These are phyloP conservation scores for Arthromyces matolae DNA, from an alignment of 768 basidiomycete species.

Conservation along the genomic window DNA sequence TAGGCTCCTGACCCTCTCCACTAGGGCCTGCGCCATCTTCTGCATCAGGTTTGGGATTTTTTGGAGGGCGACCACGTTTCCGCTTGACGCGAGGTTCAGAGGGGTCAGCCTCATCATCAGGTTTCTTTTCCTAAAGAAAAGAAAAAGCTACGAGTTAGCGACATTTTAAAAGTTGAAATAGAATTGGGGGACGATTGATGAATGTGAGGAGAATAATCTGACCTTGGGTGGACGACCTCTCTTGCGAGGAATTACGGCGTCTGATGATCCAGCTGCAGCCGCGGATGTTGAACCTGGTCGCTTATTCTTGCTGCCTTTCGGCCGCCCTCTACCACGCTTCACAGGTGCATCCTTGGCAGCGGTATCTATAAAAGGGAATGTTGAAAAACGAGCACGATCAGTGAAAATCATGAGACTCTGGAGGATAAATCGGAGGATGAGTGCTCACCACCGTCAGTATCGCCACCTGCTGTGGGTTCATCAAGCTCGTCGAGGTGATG, in stretches of 20 bases:
- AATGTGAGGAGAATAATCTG: conserved; percentile 16
- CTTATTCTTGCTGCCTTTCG: conserved; percentile 83
- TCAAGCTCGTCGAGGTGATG: conserved; percentile 59
- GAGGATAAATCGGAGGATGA: conserved; percentile 11
- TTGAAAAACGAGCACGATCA: conserved; percentile 22
- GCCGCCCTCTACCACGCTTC: conserved; percentile 85
- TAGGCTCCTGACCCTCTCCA: conserved; percentile 44
- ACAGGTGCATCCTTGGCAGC: conserved; percentile 36
- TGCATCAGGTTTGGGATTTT: conserved; percentile 50
- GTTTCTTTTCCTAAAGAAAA: conserved; percentile 37
- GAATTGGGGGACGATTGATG: no score
- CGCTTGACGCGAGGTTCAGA: conserved; percentile 59
- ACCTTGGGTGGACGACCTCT: conserved; percentile 70
- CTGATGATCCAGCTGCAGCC: conserved; percentile 31
- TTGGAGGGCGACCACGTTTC: conserved; percentile 73
- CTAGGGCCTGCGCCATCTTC: conserved; percentile 31
- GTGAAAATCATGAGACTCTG: conserved; percentile 12
- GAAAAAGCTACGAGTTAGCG: conserved; percentile 17
- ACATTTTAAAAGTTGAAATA: no score
- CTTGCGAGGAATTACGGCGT: conserved; percentile 43
- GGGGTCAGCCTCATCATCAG: conserved; percentile 37
- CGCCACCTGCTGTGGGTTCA: conserved; percentile 39
- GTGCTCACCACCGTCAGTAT: conserved; percentile 38
- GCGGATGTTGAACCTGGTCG: conserved; percentile 32
- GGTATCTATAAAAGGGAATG: conserved; percentile 30